A percentile compares a stretch with the other conserved stretches of the same genome.
phyloP scores from a whole-genome alignment of 768 basidiomycete species.

The Suillus subaureus region DNA sequence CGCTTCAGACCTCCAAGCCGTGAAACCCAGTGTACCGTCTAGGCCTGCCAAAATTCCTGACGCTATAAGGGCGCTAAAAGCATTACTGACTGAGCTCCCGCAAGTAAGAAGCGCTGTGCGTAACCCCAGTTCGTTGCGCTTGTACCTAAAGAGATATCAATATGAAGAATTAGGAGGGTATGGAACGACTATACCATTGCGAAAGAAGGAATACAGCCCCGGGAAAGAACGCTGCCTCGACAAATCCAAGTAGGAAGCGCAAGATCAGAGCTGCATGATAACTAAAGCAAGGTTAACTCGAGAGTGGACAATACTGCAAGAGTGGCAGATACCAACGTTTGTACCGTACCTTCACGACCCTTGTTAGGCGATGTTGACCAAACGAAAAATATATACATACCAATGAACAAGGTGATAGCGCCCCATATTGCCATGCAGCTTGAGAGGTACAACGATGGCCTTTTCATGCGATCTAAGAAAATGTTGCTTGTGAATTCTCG shows the following conservation, averaged over 20 bases:
- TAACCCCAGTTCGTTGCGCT: slow-evolving; percentile 64
- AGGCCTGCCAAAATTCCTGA: slow-evolving; percentile 73
- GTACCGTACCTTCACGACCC: slow-evolving; percentile 37
- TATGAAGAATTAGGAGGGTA: background rate
- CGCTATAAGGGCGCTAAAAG: slow-evolving; percentile 76
- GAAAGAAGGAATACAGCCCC: slow-evolving; percentile 68
- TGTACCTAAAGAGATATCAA: slow-evolving; percentile 42
- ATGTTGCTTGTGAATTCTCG: slow-evolving; percentile 53
- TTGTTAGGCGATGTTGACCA: slow-evolving; percentile 9
- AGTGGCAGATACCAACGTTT: slow-evolving; percentile 16
- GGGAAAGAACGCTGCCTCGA: slow-evolving; percentile 71
- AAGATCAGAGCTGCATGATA: slow-evolving; percentile 64
- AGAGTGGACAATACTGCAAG: slow-evolving; percentile 10
- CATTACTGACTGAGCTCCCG: slow-evolving; percentile 76
- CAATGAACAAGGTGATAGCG: slow-evolving; percentile 54
- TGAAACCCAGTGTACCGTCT: slow-evolving; percentile 64
- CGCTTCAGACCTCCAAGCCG: slow-evolving; percentile 70
- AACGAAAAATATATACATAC: slow-evolving; percentile 25
- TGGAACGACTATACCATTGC: slow-evolving; percentile 49
- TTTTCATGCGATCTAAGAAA: slow-evolving; percentile 63
- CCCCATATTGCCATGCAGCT: slow-evolving; percentile 74
- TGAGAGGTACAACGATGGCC: slow-evolving; percentile 68
- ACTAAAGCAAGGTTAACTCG: slow-evolving; percentile 30
- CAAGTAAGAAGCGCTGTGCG: slow-evolving; percentile 68
- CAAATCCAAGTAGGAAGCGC: slow-evolving; percentile 77